These are phyloP conservation scores for Papilionanthe hybrid DNA, from an alignment of 116 monocot genomes.

Conservation along the genomic window DNA sequence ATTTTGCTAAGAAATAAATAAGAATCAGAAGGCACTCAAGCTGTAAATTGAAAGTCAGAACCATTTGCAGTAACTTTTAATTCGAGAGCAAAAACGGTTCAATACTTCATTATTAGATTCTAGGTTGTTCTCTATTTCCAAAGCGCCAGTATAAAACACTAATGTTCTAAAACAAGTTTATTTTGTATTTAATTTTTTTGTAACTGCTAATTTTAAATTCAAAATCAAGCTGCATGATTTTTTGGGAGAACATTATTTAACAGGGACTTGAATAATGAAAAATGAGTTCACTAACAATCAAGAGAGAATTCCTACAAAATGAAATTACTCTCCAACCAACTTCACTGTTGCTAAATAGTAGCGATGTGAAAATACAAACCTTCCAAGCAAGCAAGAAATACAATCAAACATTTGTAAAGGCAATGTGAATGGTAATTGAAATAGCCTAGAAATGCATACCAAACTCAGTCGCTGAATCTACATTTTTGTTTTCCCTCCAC, in stretches of 20 bases:
- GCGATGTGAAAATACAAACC: not conserved
- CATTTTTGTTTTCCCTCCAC: too few relatives aligned
- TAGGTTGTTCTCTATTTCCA: not conserved
- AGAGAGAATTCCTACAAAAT: not conserved
- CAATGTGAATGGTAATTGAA: too few relatives aligned
- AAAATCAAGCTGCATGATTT: not conserved
- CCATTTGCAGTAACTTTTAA: not conserved
- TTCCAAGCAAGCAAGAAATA: too few relatives aligned
- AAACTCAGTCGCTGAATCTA: too few relatives aligned
- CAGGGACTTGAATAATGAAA: not conserved
- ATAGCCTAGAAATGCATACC: too few relatives aligned
- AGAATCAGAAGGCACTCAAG: not conserved
- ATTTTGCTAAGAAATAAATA: not conserved
- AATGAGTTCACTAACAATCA: not conserved
- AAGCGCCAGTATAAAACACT: not conserved
- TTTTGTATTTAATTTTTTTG: too few relatives aligned
- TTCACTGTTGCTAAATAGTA: not conserved
- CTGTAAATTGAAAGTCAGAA: not conserved
- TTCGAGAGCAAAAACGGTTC: not conserved
- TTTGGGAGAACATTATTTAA: not conserved
- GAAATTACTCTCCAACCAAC: not conserved
- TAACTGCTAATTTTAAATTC: not conserved
- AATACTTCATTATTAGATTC: not conserved
- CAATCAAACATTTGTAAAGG: too few relatives aligned
- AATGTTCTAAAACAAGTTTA: not conserved